Evolutionary conservation across 352 stramenopile genomes (phyloP), one percentile per base, ranked within the genome.

Genomic region (Phytophthora foliorum): DNA sequence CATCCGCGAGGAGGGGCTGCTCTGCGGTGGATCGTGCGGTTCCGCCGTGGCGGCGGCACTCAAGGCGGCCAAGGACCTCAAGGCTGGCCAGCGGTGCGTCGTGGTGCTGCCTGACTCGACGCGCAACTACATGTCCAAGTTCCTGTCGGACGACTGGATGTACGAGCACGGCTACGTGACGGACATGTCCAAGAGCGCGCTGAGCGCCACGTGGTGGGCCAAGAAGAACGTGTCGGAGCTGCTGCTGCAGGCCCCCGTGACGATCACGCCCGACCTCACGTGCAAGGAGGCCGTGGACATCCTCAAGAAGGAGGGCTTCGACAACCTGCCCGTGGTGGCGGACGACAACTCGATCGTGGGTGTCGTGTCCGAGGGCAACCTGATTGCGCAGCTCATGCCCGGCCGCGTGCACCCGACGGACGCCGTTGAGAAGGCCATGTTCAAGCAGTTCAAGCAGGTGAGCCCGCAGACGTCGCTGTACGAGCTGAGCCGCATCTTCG

Each of bases 71-170:
- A 90, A 94, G 48, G 69, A 86, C 49, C 86, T 99, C 31, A 87
- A 86, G 51, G 75, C 82, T 24, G 96, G 92, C 27, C 91, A 99
- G 72, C 86, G 90, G 32, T 98, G 92, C 69, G 96, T 99, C 7
- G 94, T 99, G 6, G 89, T 99, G 49, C 79, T 99, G 16, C 95
- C 97, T 0, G 97, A 99, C 80, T 98, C 89, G 52, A 97, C 97
- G 29, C 85, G 96, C 44, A 99, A 99, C 83, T 99, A 99, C 92
- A 99, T 99, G 96, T 98, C 92, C 75, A 99, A 99, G 85, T 98
- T 98, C 63, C 70, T 99, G 25, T 97, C 83, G 53, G 95, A 99
- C 78, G 91, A 98, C 77, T 99, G 97, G 96, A 96, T 96, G 89
- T 93, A 92, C 74, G 82, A 93, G 59, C 74, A 94, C 72, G 82